Evolutionary conservation across 23 red algal genomes (phyloP).

Genomic region (Rhodosorus marinus): DNA sequence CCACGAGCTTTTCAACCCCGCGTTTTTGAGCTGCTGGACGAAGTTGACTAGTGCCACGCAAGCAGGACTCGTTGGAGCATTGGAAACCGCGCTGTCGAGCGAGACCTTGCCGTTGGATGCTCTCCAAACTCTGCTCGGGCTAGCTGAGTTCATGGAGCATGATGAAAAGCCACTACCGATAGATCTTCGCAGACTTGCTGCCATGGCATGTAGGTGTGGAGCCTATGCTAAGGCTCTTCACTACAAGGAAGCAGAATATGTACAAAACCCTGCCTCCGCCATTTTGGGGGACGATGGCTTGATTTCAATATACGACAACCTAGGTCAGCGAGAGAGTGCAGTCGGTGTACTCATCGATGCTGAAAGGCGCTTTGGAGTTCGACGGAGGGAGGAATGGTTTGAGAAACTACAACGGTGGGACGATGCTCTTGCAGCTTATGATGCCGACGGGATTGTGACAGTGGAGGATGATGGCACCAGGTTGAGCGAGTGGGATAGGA

Average conservation of each 20-base stretch:
- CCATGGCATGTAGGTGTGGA: constrained; percentile 58
- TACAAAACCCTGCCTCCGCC: constrained; percentile 33
- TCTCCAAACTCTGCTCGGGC: constrained; percentile 55
- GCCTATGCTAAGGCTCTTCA: constrained; percentile 84
- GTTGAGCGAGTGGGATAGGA: constrained; percentile 7
- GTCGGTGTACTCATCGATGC: constrained; percentile 72
- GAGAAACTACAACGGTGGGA: constrained; percentile 81
- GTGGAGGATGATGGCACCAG: neutral
- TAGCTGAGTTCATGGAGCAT: constrained; percentile 99
- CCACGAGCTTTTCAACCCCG: constrained; percentile 82
- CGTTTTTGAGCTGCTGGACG: constrained; percentile 94
- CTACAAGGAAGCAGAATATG: constrained; percentile 85
- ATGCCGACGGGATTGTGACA: constrained; percentile 1
- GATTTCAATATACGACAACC: constrained; percentile 80
- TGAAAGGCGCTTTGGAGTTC: constrained; percentile 28
- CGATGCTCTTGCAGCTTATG: constrained; percentile 35
- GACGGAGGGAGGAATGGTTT: constrained; percentile 53
- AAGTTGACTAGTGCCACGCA: constrained; percentile 23
- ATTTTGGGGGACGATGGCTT: constrained; percentile 66
- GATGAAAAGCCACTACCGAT: constrained; percentile 90
- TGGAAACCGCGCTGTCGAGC: constrained; percentile 48
- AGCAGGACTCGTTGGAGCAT: constrained; percentile 24
- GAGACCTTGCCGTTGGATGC: constrained; percentile 61
- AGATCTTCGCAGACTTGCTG: constrained; percentile 34
- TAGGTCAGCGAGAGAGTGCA: constrained; percentile 70